Evolutionary conservation across 805 yeast genomes (phyloP).

Genomic region (Kuraishia capsulata): DNA sequence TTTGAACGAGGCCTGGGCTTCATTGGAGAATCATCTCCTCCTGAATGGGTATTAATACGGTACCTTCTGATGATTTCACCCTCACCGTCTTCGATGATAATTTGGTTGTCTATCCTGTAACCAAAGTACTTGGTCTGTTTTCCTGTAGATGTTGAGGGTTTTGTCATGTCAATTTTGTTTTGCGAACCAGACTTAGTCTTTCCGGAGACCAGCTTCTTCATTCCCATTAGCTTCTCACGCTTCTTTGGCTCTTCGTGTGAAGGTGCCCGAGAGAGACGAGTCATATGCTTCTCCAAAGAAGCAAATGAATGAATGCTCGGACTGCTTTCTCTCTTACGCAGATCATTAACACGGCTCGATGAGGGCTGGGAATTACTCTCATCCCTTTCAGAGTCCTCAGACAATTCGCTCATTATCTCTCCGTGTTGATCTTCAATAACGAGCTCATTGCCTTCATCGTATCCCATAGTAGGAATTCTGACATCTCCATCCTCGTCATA

Average conservation of each 20-base stretch:
- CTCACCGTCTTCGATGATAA: conserved; percentile 81
- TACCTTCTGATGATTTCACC: conserved; percentile 89
- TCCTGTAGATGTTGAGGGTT: background rate
- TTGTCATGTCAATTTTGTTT: background rate
- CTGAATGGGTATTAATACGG: conserved; percentile 38
- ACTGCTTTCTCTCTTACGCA: background rate
- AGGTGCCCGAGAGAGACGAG: background rate
- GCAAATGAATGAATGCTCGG: conserved; percentile 9
- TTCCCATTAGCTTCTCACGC: background rate
- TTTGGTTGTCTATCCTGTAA: conserved; percentile 66
- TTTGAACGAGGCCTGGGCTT: conserved; percentile 1
- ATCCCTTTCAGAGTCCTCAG: background rate
- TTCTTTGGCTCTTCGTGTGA: background rate
- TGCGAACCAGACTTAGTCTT: background rate
- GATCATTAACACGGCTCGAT: background rate
- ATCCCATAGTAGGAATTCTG: conserved; percentile 33
- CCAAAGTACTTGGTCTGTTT: conserved; percentile 39
- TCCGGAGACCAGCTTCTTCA: background rate
- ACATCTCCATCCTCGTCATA: conserved; percentile 10
- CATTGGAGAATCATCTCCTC: background rate
- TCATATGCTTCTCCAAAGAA: conserved; percentile 9
- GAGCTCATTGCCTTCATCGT: conserved; percentile 60
- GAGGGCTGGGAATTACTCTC: background rate
- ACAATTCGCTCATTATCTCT: conserved; percentile 44
- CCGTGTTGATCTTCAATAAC: conserved; percentile 81